Evolutionary conservation across 1,284 basidiomycete genomes (phyloP), one percentile per base, ranked within the genome.

Genomic region (Hymenochaete sp.): DNA sequence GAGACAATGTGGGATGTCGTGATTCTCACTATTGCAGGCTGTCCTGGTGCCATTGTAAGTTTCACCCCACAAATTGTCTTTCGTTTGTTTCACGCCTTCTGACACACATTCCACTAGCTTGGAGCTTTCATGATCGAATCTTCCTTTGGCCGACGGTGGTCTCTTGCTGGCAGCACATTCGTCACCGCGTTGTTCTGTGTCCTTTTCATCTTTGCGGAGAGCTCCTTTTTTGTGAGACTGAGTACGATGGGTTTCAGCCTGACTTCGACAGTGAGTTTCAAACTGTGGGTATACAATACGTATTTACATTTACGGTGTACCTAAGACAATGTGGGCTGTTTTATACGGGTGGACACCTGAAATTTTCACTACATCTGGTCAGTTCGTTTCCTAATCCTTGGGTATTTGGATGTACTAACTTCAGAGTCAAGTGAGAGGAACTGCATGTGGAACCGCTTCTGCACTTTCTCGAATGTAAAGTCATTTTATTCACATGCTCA

Each of bases 271-370:
- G 84, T 85, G 46, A 53, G 79, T 59, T 9, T 1, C 1, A 13
- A 41, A 14, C 39, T 52, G 10, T 31, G 36, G 3, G 25, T 46
- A 13, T 33, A 25, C 16, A 18, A 11, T 24, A 0, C 10, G 47
- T 29, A 22, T 40, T 47, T 29, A 45, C 42, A 13, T 2, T 14
- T 44, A n/a, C n/a, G n/a, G n/a, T n/a, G n/a, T 19, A 22, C 42
- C 50, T 29, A 53, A 83, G 81, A 71, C 87, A 1, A 95, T 93
- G 89, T 95, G 89, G 75, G 85, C 89, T 8, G 83, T 93, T 6
- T 58, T 93, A 44, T 93, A 92, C 62, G 80, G 85, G 75, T 92
- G 90, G 88, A 93, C 90, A 0, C 90, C 89, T 1, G 88, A 92
- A 62, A 89, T 92, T 10, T 93, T 93, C 58, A 79, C 75, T 2